A percentile compares a stretch with the other conserved stretches of the same genome.
These are phyloP conservation scores for Tubosaeta sp. DNA, from an alignment of 768 basidiomycete species.

Conservation along the genomic window DNA sequence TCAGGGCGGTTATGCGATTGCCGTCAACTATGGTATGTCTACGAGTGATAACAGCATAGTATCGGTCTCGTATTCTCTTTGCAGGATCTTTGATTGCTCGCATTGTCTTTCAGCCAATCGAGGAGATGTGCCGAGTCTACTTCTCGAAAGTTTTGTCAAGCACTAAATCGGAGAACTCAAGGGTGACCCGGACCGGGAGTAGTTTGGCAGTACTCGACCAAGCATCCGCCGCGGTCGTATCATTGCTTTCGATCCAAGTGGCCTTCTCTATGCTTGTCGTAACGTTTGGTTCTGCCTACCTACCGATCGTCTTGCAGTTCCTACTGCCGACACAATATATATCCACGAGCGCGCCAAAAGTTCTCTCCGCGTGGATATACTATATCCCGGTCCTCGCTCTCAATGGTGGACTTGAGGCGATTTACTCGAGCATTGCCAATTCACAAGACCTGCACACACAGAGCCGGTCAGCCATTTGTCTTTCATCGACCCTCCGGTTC, in stretches of 20 bases:
- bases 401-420: constrained; percentile 91
- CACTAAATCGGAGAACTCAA: constrained; percentile 5
- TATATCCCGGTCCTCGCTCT: constrained; percentile 88
- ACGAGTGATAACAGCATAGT: not conserved
- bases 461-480: constrained; percentile 44
- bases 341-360: constrained; percentile 71
- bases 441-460: constrained; percentile 64
- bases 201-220: constrained; percentile 24
- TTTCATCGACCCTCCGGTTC: not conserved
- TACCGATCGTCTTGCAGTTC: constrained; percentile 62
- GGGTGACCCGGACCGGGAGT: not conserved
- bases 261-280: constrained; percentile 65
- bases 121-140: constrained; percentile 86
- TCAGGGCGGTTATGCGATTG: constrained; percentile 94
- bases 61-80: constrained; percentile 1
- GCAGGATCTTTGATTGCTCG: constrained; percentile 89
- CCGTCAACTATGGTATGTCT: constrained; percentile 85
- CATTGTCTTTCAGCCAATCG: constrained; percentile 91
- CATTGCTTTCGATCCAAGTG: constrained; percentile 63
- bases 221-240: constrained; percentile 49
- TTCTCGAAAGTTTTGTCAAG: constrained; percentile 66
- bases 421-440: constrained; percentile 74
- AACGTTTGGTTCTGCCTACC: constrained; percentile 71
- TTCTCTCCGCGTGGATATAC: constrained; percentile 77
- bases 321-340: constrained; percentile 70